phyloP scores from a whole-genome alignment of 306 rosid genomes.

The Sindora glabra region DNA sequence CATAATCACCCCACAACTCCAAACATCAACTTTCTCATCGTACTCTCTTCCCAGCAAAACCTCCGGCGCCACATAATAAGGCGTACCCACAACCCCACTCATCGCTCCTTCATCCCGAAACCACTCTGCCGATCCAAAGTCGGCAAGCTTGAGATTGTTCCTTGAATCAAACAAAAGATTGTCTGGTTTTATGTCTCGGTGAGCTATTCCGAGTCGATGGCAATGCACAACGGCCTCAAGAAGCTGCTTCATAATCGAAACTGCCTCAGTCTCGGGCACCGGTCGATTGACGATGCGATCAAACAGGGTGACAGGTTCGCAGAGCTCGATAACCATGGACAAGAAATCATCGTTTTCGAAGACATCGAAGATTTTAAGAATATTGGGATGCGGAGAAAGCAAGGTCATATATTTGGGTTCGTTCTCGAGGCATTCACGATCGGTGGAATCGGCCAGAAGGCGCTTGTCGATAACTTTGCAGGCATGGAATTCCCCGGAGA shows the following conservation, averaged over 20 bases:
- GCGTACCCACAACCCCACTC: slow-evolving; percentile 72
- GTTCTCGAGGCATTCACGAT: slow-evolving; percentile 54
- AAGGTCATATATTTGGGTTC: slow-evolving; percentile 67
- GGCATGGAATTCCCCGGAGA: slow-evolving; percentile 35
- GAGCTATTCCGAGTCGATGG: slow-evolving; percentile 54
- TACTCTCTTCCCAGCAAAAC: slow-evolving; percentile 54
- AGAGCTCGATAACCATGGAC: slow-evolving; percentile 54
- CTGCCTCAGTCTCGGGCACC: slow-evolving; percentile 42
- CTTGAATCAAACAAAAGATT: slow-evolving; percentile 52
- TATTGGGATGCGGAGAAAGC: slow-evolving; percentile 58
- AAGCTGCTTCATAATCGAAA: slow-evolving; percentile 33
- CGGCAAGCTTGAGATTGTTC: slow-evolving; percentile 51
- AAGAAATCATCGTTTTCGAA: slow-evolving; percentile 38
- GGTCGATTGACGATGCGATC: slow-evolving; percentile 41
- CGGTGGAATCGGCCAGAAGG: slow-evolving; percentile 42
- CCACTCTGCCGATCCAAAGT: slow-evolving; percentile 86
- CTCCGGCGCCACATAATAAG: slow-evolving; percentile 76
- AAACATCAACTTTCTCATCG: slow-evolving; percentile 53
- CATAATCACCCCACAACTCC: slow-evolving; percentile 67
- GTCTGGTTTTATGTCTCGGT: slow-evolving; percentile 71
- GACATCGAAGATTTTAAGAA: slow-evolving; percentile 39
- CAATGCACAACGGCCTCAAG: slow-evolving; percentile 55
- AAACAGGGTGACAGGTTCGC: slow-evolving; percentile 45
- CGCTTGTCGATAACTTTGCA: slow-evolving; percentile 55
- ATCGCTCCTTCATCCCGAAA: slow-evolving; percentile 25